Percentiles rank a stretch among this genome's conserved stretches.
Conservation (phyloP, 108 stramenopile species). For the Skeletonema potamos region DNA sequence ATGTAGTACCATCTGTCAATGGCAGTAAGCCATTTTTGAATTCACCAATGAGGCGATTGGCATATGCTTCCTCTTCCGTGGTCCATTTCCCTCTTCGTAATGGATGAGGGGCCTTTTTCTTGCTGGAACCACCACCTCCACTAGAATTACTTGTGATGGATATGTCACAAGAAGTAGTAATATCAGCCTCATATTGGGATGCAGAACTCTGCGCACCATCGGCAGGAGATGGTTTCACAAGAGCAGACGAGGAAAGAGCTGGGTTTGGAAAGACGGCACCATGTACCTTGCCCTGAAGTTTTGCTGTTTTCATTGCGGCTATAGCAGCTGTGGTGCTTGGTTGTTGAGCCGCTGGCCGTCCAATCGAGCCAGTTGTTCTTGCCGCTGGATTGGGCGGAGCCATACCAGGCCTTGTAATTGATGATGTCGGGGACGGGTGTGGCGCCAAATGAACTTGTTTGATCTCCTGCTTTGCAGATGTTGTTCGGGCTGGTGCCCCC, state of each 20-base stretch:
- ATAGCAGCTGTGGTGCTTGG: not conserved
- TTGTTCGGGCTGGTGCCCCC: not conserved
- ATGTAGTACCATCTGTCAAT: constrained; percentile 94
- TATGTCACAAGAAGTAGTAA: not conserved
- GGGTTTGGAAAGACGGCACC: not conserved
- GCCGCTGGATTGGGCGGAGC: not conserved
- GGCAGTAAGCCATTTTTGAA: constrained; percentile 94
- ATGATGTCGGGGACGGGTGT: not conserved
- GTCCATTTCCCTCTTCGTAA: constrained; percentile 90
- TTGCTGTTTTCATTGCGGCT: not conserved
- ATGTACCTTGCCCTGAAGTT: not conserved
- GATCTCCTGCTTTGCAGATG: not conserved
- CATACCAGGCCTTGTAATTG: not conserved
- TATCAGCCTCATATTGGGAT: not conserved
- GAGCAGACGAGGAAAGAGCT: not conserved
- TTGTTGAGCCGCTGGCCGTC: not conserved
- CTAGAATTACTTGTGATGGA: not conserved
- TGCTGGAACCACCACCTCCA: not conserved
- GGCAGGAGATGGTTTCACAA: not conserved
- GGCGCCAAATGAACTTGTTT: not conserved
- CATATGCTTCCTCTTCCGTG: constrained; percentile 94
- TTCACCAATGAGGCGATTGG: constrained; percentile 87
- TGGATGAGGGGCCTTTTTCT: constrained; percentile 33
- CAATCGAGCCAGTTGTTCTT: not conserved
- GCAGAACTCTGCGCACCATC: not conserved